Evolutionary conservation across 495 filamentous ascomycete species (phyloP).

Genomic region (Penicillium bialowiezense): DNA sequence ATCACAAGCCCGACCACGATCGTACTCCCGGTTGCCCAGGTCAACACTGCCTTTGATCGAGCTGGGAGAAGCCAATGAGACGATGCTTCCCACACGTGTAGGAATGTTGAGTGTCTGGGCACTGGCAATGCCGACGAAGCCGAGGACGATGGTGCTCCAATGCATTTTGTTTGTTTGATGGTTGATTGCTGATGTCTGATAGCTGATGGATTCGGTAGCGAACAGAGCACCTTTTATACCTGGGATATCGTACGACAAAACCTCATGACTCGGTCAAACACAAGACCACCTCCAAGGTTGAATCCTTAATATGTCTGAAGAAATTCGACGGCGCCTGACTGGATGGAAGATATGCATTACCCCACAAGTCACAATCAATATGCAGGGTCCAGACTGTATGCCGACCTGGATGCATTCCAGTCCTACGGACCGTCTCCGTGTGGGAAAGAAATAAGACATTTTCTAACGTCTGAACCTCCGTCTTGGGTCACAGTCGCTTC

Average conservation of each 20-base stretch:
- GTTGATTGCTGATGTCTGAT: neutral
- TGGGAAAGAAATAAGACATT: slow-evolving; percentile 1
- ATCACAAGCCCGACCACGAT: slow-evolving; percentile 1
- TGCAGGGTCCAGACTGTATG: neutral
- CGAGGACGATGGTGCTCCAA: slow-evolving; percentile 1
- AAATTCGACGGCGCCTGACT: neutral
- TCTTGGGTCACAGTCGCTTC: neutral
- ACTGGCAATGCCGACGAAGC: slow-evolving; percentile 3
- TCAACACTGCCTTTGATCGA: neutral
- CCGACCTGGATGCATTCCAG: neutral
- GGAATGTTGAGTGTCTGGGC: slow-evolving; percentile 3
- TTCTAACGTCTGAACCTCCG: neutral
- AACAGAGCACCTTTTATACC: slow-evolving; percentile 6
- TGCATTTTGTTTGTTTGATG: slow-evolving; percentile 1
- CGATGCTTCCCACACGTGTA: neutral
- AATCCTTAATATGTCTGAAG: slow-evolving; percentile 1
- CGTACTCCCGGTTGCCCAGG: neutral
- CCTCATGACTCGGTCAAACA: neutral
- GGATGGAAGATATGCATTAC: neutral
- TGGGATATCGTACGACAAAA: neutral
- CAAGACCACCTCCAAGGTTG: neutral
- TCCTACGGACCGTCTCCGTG: neutral
- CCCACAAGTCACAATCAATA: neutral
- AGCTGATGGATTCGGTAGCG: too few species aligned
- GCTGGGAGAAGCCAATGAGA: slow-evolving; percentile 5